Evolutionary conservation across 129 eudicot genomes (phyloP).

Genomic region (Daucus carota): DH1_v3.0 NC_030387.2:40753001-40753500

Average conservation of each 20-base stretch:
- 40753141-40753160: not conserved
- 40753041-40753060: not conserved
- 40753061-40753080: not conserved
- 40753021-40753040: not conserved
- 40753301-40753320: slow-evolving; percentile 11
- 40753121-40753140: not conserved
- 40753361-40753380: too few relatives aligned
- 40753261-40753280: slow-evolving; percentile 17
- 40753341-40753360: too few relatives aligned
- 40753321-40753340: not conserved
- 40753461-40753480: not conserved
- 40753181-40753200: not conserved
- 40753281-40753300: slow-evolving; percentile 17
- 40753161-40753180: not conserved
- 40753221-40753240: not conserved
- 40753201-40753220: not conserved
- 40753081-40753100: not conserved
- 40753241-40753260: slow-evolving; percentile 16
- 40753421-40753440: not conserved
- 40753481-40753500: too few relatives aligned
- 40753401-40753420: not conserved
- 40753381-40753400: not conserved
- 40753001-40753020: not conserved
- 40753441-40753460: not conserved
- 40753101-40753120: not conserved